These are phyloP conservation scores for Cydonia oblonga DNA, from an alignment of 331 rosid species.

Conservation along the genomic window DNA sequence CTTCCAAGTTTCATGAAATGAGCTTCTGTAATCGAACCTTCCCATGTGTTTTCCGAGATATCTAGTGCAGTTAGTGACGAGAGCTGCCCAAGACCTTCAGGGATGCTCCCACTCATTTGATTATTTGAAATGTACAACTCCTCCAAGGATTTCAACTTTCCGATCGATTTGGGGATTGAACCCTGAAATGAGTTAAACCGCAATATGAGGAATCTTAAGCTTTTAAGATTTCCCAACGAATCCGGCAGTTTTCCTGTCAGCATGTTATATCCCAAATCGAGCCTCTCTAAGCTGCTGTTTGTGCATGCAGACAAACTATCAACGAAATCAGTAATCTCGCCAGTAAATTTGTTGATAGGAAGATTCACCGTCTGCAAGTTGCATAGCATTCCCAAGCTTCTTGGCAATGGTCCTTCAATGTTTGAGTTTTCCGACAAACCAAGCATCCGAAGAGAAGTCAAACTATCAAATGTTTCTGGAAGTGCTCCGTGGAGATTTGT, in stretches of 20 bases:
- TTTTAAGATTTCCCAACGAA: neutral
- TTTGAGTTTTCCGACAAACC: neutral
- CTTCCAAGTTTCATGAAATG: neutral
- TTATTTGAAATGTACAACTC: neutral
- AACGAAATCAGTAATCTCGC: conserved; percentile 5
- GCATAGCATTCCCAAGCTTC: conserved; percentile 4
- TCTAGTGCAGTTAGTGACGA: neutral
- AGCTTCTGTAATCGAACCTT: neutral
- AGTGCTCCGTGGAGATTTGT: neutral
- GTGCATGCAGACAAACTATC: conserved; percentile 1
- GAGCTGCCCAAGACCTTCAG: conserved; percentile 2
- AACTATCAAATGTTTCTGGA: neutral
- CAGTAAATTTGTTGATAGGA: neutral
- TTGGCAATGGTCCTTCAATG: neutral
- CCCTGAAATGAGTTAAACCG: neutral
- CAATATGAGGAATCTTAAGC: neutral
- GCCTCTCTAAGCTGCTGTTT: neutral
- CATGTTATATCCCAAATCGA: neutral
- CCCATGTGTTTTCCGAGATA: neutral
- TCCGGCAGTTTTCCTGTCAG: neutral
- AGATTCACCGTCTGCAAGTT: neutral
- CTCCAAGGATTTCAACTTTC: neutral
- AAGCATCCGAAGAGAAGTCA: neutral
- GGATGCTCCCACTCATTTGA: neutral
- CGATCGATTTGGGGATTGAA: neutral